Evolutionary conservation across 2,329 filamentous ascomycete species (phyloP).

Genomic region (Aspergillus piperis): DNA sequence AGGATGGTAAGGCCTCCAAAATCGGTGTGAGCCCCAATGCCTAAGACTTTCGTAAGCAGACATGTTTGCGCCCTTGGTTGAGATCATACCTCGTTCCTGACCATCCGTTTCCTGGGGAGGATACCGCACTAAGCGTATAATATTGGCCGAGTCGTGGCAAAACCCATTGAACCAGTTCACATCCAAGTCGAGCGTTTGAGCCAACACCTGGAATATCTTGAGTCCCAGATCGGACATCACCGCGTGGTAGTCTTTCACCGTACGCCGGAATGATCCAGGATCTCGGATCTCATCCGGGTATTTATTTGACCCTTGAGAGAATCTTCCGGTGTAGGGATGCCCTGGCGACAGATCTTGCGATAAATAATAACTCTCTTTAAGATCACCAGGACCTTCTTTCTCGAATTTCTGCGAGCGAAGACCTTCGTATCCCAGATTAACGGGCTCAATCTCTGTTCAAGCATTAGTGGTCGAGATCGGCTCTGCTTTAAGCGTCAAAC

Average conservation of each 20-base stretch:
- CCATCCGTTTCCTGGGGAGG: constrained; percentile 27
- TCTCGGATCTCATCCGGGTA: constrained; percentile 13
- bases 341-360: constrained; percentile 22
- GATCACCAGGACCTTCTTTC: constrained; percentile 24
- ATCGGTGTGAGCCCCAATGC: constrained; percentile 36
- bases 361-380: constrained; percentile 35
- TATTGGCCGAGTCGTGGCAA: constrained; percentile 27
- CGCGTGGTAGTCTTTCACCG: constrained; percentile 13
- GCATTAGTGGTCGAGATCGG: not conserved
- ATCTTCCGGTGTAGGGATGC: constrained; percentile 21
- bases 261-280: not conserved
- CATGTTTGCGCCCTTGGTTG: too few relatives aligned
- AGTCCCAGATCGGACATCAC: constrained; percentile 21
- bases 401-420: constrained; percentile 30
- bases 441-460: not conserved
- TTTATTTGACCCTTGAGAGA: constrained; percentile 26
- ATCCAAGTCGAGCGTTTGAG: constrained; percentile 19
- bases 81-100: constrained; percentile 20
- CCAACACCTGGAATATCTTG: constrained; percentile 20
- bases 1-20: constrained; percentile 38
- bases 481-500: too few relatives aligned
- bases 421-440: constrained; percentile 29
- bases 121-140: constrained; percentile 31
- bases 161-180: constrained; percentile 26
- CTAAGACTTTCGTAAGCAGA: constrained; percentile 8